These are phyloP conservation scores for Fusarium sarcochroum DNA, from an alignment of 2,329 filamentous ascomycete genomes.

Conservation along the genomic window DNA sequence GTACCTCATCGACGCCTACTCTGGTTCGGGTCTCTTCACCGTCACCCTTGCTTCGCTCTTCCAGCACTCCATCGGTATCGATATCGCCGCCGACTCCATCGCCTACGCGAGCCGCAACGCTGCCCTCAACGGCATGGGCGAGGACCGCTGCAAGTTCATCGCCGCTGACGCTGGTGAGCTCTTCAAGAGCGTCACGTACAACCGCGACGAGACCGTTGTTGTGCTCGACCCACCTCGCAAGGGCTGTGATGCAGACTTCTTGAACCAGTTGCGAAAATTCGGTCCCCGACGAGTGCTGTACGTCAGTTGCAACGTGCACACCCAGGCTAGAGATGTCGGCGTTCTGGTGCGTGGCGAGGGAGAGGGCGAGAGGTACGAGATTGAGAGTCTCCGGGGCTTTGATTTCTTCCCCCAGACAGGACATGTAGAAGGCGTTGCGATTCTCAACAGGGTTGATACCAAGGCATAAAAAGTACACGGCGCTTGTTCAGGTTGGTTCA, in stretches of 20 bases:
- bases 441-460: constrained; percentile 69
- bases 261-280: constrained; percentile 83
- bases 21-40: constrained; percentile 95
- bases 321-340: constrained; percentile 93
- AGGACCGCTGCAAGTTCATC: constrained; percentile 83
- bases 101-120: constrained; percentile 85
- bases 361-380: constrained; percentile 74
- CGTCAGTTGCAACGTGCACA: constrained; percentile 98
- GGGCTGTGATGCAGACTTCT: constrained; percentile 89
- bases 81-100: constrained; percentile 87
- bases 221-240: constrained; percentile 97
- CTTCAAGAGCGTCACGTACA: constrained; percentile 81
- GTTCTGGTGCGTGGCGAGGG: constrained; percentile 80
- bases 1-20: constrained; percentile 98
- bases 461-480: constrained; percentile 31
- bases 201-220: constrained; percentile 87
- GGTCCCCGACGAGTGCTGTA: constrained; percentile 87
- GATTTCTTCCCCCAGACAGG: constrained; percentile 96
- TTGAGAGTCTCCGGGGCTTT: constrained; percentile 92
- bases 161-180: constrained; percentile 88
- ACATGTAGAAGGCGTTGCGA: constrained; percentile 77
- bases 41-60: constrained; percentile 91
- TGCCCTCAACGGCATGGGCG: constrained; percentile 76
- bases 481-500: constrained; percentile 22
- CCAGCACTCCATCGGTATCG: constrained; percentile 88